phyloP scores from a whole-genome alignment of 2,329 filamentous ascomycete species.

The Botrytis paeoniae region DNA sequence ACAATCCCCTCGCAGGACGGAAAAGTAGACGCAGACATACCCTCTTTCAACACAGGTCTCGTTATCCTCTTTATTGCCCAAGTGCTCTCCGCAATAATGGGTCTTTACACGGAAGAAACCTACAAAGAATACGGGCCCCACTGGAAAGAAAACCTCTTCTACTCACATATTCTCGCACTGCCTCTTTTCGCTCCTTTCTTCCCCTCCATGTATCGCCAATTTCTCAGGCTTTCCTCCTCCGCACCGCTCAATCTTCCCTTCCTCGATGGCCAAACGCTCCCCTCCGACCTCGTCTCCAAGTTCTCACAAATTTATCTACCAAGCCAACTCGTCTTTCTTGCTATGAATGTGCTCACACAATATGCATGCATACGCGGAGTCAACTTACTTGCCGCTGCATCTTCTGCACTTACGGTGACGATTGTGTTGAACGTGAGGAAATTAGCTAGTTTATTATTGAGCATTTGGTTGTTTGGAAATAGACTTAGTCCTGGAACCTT shows the following conservation, averaged over 20 bases:
- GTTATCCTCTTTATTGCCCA: constrained; percentile 83
- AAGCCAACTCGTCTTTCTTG: constrained; percentile 67
- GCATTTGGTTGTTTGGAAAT: constrained; percentile 94
- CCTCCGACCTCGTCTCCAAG: constrained; percentile 41
- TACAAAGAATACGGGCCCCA: constrained; percentile 83
- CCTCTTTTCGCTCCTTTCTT: constrained; percentile 73
- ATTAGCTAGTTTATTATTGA: constrained; percentile 83
- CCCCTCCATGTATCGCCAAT: constrained; percentile 62
- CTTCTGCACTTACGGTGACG: constrained; percentile 90
- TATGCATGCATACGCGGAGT: constrained; percentile 94
- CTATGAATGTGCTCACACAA: constrained; percentile 81
- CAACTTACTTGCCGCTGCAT: constrained; percentile 84
- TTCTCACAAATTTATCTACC: constrained; percentile 49
- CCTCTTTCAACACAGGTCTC: constrained; percentile 66
- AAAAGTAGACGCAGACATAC: constrained; percentile 37
- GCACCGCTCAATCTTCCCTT: constrained; percentile 52
- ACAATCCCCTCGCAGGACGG: constrained; percentile 28
- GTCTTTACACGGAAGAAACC: constrained; percentile 87
- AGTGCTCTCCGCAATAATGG: constrained; percentile 88
- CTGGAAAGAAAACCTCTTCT: constrained; percentile 96
- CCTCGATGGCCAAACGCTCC: constrained; percentile 37
- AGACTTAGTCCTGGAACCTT: constrained; percentile 71
- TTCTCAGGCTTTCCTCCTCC: constrained; percentile 60
- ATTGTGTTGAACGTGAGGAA: constrained; percentile 96
- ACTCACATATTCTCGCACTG: constrained; percentile 74